A percentile compares a stretch with the other conserved stretches of the same genome.
Conservation (phyloP, 2,329 filamentous ascomycete species). For the Talaromyces amestolkiae region DNA sequence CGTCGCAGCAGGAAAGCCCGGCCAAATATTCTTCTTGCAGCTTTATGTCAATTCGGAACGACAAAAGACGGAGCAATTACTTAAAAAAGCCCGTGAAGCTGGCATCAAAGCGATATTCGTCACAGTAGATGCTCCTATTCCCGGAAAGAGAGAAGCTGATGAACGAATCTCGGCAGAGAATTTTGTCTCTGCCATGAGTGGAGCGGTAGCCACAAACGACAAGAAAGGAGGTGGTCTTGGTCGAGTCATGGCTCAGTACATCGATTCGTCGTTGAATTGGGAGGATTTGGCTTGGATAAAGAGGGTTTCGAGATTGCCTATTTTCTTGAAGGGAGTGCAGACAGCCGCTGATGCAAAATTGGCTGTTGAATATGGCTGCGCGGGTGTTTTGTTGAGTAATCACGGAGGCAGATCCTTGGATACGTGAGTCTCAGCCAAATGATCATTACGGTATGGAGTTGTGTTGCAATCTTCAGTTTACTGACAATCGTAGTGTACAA, state of each 20-base stretch:
- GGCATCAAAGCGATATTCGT: conserved; percentile 25
- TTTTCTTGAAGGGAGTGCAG: conserved; percentile 14
- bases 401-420: conserved; percentile 48
- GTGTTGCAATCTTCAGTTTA: no score
- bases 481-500: conserved; percentile 19
- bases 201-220: conserved; percentile 2
- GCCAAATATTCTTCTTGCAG: conserved; percentile 45
- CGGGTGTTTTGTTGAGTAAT: conserved; percentile 38
- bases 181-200: conserved; percentile 9
- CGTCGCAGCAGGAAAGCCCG: conserved; percentile 29
- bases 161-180: conserved; percentile 15
- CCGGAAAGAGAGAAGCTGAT: conserved; percentile 15
- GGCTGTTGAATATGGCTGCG: conserved; percentile 22
- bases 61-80: conserved; percentile 38
- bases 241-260: conserved; percentile 15
- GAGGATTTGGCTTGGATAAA: conserved; percentile 10
- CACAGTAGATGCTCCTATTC: conserved; percentile 26
- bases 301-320: conserved; percentile 7
- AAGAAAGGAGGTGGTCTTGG: conserved; percentile 16
- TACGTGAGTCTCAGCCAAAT: conserved; percentile 24
- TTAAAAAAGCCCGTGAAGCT: conserved; percentile 24
- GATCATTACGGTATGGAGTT: no score
- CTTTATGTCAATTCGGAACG: conserved; percentile 47
- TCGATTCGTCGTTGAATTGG: conserved; percentile 14
- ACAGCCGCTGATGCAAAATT: conserved; percentile 11